Conservation (phyloP, 2,329 filamentous ascomycete genomes). For the Fusarium solani-melongenae region DNA sequence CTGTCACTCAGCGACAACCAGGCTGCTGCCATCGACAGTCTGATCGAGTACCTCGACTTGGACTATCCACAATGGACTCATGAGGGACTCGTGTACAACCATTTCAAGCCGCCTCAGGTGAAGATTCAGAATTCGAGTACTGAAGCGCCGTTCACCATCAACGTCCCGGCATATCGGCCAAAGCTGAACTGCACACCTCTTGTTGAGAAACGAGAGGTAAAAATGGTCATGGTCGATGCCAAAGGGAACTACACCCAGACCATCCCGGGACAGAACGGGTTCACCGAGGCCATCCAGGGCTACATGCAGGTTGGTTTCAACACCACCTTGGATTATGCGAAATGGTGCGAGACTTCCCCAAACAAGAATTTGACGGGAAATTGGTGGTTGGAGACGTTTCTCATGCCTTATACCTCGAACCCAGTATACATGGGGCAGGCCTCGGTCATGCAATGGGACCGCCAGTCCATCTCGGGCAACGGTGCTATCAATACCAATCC, state of each 20-base stretch:
- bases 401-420: constrained; percentile 22
- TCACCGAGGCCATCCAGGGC: constrained; percentile 1
- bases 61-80: constrained; percentile 48
- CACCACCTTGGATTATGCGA: constrained; percentile 27
- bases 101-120: constrained; percentile 17
- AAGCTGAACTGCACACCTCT: constrained; percentile 34
- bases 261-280: constrained; percentile 7
- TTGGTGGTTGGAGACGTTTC: constrained; percentile 36
- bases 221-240: constrained; percentile 12
- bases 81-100: constrained; percentile 43
- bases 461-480: constrained; percentile 24
- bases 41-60: constrained; percentile 44
- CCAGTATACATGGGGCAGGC: constrained; percentile 36
- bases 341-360: constrained; percentile 33
- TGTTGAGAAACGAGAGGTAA: constrained; percentile 15
- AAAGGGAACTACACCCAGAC: not conserved
- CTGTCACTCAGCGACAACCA: constrained; percentile 37
- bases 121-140: constrained; percentile 8
- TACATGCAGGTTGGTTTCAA: constrained; percentile 31
- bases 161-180: constrained; percentile 31
- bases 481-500: constrained; percentile 34
- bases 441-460: constrained; percentile 33
- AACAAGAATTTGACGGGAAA: constrained; percentile 13
- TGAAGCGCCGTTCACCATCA: constrained; percentile 19
- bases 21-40: constrained; percentile 38